Evolutionary conservation across 495 filamentous ascomycete genomes (phyloP).

Genomic region (Neurospora sp.): DNA sequence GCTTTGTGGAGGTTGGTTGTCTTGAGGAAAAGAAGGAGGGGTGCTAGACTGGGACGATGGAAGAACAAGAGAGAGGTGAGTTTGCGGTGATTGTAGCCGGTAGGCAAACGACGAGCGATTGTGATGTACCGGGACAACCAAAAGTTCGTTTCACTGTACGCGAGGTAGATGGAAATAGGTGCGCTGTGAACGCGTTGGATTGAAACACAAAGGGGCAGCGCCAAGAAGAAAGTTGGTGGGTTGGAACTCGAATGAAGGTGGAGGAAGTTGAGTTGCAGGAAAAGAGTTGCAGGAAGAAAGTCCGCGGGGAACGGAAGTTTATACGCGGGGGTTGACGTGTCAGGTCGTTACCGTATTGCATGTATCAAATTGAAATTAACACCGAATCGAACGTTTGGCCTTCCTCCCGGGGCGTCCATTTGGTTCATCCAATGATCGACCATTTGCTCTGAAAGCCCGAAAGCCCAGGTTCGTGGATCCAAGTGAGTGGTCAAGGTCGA

Average conservation of each 20-base stretch:
- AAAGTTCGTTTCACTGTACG: neutral
- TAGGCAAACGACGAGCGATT: neutral
- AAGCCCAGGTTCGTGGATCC: neutral
- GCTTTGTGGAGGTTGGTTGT: neutral
- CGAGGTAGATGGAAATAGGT: neutral
- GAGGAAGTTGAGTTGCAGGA: neutral
- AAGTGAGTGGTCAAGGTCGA: neutral
- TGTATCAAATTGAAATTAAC: neutral
- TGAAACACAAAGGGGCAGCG: neutral
- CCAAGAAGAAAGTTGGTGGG: neutral
- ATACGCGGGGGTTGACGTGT: neutral
- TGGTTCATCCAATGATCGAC: neutral
- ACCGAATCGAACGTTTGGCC: neutral
- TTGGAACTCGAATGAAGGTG: neutral
- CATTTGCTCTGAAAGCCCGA: neutral
- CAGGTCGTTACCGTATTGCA: neutral
- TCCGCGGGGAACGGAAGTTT: neutral
- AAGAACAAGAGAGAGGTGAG: neutral
- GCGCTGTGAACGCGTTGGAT: neutral
- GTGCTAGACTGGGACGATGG: neutral
- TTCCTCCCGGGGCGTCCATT: neutral
- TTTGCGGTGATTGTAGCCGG: neutral
- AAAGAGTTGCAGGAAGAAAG: neutral
- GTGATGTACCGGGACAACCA: neutral
- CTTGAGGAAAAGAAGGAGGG: too few species aligned